Percentiles rank a stretch among this genome's conserved stretches.
Evolutionary conservation across 169 alveolate genomes (phyloP).

Genomic region (Eimeria necatrix): DNA sequence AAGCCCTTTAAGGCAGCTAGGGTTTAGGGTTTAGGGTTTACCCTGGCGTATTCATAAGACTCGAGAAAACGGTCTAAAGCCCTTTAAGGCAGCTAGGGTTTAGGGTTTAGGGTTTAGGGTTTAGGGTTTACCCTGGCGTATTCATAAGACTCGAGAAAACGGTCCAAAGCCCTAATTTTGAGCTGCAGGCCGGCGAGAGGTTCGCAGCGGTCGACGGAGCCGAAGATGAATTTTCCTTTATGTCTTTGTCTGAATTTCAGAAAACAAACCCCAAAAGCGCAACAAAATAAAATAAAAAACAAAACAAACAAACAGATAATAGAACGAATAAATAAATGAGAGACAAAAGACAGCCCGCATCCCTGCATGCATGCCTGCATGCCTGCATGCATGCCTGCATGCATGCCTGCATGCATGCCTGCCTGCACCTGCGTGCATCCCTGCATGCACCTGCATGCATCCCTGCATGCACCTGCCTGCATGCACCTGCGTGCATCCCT

Average conservation of each 20-base stretch:
- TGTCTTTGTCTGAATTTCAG: neutral
- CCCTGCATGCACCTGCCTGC: too few species aligned
- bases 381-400: too few species aligned
- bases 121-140: constrained; percentile 33
- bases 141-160: constrained; percentile 35
- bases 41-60: constrained; percentile 60
- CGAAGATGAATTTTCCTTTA: constrained; percentile 70
- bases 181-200: constrained; percentile 78
- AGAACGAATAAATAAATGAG: too few species aligned
- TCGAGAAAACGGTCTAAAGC: constrained; percentile 39
- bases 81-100: neutral
- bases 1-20: neutral
- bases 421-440: too few species aligned
- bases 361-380: too few species aligned
- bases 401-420: too few species aligned
- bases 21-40: neutral
- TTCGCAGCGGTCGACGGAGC: constrained; percentile 82
- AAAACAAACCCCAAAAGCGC: neutral
- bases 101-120: neutral
- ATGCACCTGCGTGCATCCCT: too few species aligned
- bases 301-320: neutral
- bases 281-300: neutral
- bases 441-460: too few species aligned
- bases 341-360: too few species aligned
- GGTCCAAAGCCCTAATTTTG: constrained; percentile 68